These are phyloP conservation scores for Tetrahymena malaccensis DNA, from an alignment of 73 alveolate genomes.

Conservation along the genomic window DNA sequence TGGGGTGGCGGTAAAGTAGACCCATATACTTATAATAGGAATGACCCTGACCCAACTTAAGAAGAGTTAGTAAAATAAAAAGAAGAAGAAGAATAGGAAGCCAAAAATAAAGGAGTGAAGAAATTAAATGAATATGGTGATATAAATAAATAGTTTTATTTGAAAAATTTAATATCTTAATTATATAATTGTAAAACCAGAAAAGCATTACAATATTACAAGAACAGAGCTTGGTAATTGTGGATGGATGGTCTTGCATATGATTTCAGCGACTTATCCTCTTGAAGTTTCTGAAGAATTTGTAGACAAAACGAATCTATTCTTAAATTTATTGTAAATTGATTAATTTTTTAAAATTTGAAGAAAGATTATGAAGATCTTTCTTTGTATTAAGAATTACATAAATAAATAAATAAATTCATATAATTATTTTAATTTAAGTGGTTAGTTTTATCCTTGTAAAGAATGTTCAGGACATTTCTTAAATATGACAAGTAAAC, in stretches of 20 bases:
- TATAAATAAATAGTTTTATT: not conserved
- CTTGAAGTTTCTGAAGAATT: constrained; percentile 15
- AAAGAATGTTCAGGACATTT: constrained; percentile 37
- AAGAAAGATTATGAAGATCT: too few species aligned
- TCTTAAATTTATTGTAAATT: constrained; percentile 25
- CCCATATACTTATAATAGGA: not conserved
- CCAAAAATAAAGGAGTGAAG: not conserved
- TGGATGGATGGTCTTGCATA: constrained; percentile 35
- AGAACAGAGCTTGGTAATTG: constrained; percentile 11
- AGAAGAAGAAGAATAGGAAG: not conserved
- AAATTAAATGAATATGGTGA: not conserved
- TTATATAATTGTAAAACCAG: not conserved
- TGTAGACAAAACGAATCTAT: constrained; percentile 22
- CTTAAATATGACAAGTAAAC: constrained; percentile 1
- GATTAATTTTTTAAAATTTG: too few species aligned
- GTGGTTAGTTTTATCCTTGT: constrained; percentile 42
- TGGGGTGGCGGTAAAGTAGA: not conserved
- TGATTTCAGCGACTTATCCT: constrained; percentile 40
- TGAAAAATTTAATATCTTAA: not conserved
- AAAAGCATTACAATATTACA: not conserved
- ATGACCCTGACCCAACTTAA: not conserved
- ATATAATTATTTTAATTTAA: not conserved
- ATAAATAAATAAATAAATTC: too few species aligned
- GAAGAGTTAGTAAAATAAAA: not conserved
- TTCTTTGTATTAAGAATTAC: too few species aligned